These are phyloP conservation scores for Pseudoperonospora humuli DNA, from an alignment of 352 stramenopile species.

Conservation along the genomic window DNA sequence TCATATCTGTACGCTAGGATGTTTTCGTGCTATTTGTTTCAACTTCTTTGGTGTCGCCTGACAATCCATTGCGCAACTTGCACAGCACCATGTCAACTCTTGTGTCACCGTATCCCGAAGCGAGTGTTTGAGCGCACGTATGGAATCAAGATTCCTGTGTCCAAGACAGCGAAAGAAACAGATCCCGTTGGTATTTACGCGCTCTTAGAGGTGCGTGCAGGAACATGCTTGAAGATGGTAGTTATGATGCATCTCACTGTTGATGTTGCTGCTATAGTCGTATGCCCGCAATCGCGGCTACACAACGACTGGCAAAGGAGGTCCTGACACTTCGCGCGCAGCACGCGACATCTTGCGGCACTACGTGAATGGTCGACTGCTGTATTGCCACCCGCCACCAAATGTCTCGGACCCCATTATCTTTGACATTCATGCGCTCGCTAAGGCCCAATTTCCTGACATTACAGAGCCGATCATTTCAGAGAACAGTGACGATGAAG, in stretches of 20 bases:
- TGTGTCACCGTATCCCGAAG: conserved; percentile 92
- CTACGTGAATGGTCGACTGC: conserved; percentile 95
- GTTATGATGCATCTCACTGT: not conserved
- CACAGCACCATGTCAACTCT: conserved; percentile 86
- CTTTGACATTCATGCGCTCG: conserved; percentile 74
- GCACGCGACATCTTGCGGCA: conserved; percentile 95
- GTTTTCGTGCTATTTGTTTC: not conserved
- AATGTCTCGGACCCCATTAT: conserved; percentile 38
- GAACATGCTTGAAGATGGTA: not conserved
- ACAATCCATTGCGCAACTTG: conserved; percentile 4
- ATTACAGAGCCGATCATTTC: conserved; percentile 15
- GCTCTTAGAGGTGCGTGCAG: conserved; percentile 47
- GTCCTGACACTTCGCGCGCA: conserved; percentile 91
- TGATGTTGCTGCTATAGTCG: conserved; percentile 26
- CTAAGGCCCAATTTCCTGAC: conserved; percentile 50
- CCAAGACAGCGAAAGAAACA: conserved; percentile 60
- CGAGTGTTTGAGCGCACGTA: conserved; percentile 96
- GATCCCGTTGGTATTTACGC: conserved; percentile 75
- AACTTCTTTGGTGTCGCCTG: not conserved
- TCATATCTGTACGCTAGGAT: conserved; percentile 57
- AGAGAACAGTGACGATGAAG: conserved; percentile 11
- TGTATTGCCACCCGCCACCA: conserved; percentile 95
- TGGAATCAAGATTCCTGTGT: conserved; percentile 87
- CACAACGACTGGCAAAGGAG: conserved; percentile 90
- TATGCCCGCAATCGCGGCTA: conserved; percentile 87